phyloP scores from a whole-genome alignment of 164 flowering plant genomes.

The Annona cherimola region DNA sequence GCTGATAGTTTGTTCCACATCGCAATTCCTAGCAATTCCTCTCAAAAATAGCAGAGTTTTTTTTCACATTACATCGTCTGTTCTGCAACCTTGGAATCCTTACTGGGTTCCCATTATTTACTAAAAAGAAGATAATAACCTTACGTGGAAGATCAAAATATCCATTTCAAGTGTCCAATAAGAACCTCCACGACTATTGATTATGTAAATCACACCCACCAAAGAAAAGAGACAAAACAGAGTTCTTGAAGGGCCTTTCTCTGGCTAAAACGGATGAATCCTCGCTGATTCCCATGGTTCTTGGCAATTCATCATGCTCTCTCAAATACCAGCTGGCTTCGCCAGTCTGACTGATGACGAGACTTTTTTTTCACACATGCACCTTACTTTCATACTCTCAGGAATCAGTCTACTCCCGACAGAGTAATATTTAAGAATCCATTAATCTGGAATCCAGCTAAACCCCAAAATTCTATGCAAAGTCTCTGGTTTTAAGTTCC shows the following conservation, averaged over 20 bases:
- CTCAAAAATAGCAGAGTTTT: background rate
- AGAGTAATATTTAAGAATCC: background rate
- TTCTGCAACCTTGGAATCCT: background rate
- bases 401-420: background rate
- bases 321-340: background rate
- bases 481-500: too few species aligned
- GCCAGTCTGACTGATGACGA: background rate
- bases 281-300: background rate
- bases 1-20: background rate
- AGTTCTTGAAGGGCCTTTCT: background rate
- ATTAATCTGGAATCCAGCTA: too few species aligned
- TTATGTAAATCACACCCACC: background rate
- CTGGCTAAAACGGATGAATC: background rate
- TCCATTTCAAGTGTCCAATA: background rate
- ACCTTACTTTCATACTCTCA: background rate
- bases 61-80: background rate
- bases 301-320: background rate
- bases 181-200: background rate
- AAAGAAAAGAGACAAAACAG: background rate
- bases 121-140: background rate
- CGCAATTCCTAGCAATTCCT: background rate
- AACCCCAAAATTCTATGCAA: too few species aligned
- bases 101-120: slow-evolving; percentile 3
- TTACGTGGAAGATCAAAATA: background rate
- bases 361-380: background rate